A percentile compares a stretch with the other conserved stretches of the same genome.
Conservation (phyloP, 1,284 basidiomycete species). For the Moniliophthora roreri region DNA sequence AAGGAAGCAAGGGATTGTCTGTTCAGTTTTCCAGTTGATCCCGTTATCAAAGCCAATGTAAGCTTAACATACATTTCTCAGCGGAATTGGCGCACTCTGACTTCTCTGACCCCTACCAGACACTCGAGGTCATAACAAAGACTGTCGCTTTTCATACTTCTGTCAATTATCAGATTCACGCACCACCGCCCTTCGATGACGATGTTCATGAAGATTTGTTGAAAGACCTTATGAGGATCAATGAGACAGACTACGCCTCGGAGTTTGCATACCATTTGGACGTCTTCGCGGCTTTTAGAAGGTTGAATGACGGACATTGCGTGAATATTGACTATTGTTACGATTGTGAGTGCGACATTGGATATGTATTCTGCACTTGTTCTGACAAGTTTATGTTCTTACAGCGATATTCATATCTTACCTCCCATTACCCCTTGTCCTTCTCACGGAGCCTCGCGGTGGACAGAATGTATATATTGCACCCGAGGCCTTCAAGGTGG, state of each 20-base stretch:
- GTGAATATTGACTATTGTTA: constrained; percentile 56
- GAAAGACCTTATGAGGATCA: constrained; percentile 49
- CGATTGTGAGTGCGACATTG: constrained; percentile 39
- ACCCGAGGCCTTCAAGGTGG: constrained; percentile 56
- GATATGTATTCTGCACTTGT: not conserved
- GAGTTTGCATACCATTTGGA: constrained; percentile 58
- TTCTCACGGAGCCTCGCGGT: constrained; percentile 45
- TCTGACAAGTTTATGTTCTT: not conserved
- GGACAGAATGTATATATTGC: constrained; percentile 53
- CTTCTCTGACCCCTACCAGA: constrained; percentile 29
- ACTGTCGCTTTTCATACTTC: constrained; percentile 62
- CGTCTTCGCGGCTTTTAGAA: constrained; percentile 51
- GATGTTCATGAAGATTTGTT: constrained; percentile 58
- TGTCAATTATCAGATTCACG: constrained; percentile 54
- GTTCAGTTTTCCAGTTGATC: constrained; percentile 43
- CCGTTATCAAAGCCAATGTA: constrained; percentile 47
- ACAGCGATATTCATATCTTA: constrained; percentile 51
- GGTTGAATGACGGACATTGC: constrained; percentile 59
- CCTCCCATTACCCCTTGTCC: constrained; percentile 52
- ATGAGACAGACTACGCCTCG: constrained; percentile 39
- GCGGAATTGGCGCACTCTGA: not conserved
- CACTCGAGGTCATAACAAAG: constrained; percentile 57
- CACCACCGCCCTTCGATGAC: constrained; percentile 50
- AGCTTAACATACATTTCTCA: constrained; percentile 14
- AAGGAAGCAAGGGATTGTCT: constrained; percentile 50